Evolutionary conservation across 495 filamentous ascomycete genomes (phyloP).

Genomic region (Xylaria palmicola): DNA sequence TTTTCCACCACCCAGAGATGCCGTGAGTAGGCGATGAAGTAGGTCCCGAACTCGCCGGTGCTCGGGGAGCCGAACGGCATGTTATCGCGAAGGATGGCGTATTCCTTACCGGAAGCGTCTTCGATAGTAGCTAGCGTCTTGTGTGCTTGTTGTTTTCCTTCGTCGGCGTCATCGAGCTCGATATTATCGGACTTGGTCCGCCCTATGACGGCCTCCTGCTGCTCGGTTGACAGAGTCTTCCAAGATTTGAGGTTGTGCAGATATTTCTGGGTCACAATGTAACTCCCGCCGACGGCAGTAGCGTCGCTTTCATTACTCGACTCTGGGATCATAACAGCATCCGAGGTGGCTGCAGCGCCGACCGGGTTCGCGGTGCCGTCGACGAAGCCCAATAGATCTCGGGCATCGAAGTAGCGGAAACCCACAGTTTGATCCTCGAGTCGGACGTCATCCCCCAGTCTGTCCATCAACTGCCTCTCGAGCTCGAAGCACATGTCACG

Average conservation of each 20-base stretch:
- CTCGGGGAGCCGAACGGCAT: conserved; percentile 60
- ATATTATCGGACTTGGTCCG: conserved; percentile 57
- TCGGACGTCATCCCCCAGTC: conserved; percentile 44
- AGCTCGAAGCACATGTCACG: conserved; percentile 60
- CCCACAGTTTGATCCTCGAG: conserved; percentile 55
- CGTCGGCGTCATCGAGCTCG: conserved; percentile 52
- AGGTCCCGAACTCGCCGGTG: conserved; percentile 55
- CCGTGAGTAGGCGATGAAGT: conserved; percentile 59
- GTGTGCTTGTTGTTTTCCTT: conserved; percentile 49
- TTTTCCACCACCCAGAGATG: conserved; percentile 57
- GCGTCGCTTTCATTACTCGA: conserved; percentile 48
- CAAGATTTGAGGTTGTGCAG: conserved; percentile 52
- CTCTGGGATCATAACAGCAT: conserved; percentile 41
- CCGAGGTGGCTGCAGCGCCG: conserved; percentile 27
- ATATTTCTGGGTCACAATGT: conserved; percentile 60
- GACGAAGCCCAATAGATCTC: conserved; percentile 60
- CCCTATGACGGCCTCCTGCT: conserved; percentile 57
- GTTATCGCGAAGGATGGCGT: conserved; percentile 57
- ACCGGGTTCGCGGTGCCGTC: conserved; percentile 61
- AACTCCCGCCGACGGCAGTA: conserved; percentile 47
- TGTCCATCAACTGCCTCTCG: conserved; percentile 52
- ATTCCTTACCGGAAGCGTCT: conserved; percentile 50
- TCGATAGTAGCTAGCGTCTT: conserved; percentile 56
- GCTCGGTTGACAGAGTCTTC: conserved; percentile 45
- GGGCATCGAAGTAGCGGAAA: conserved; percentile 60